Evolutionary conservation across 2,329 filamentous ascomycete genomes (phyloP), one percentile per base, ranked within the genome.

Genomic region (Aspergillus sp.): DNA sequence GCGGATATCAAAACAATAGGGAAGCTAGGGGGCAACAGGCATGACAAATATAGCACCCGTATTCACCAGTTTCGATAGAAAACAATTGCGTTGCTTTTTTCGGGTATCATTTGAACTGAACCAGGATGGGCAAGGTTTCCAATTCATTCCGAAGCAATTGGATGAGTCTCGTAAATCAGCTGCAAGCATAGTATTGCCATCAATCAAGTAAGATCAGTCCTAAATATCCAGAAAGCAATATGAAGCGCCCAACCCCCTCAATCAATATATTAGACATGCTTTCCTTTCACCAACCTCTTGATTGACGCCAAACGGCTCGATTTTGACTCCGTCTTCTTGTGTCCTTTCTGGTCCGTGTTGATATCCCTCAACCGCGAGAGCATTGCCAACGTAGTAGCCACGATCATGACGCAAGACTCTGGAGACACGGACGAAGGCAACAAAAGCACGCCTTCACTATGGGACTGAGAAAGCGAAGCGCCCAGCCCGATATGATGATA

Each of bases 401-500:
- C 40, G 6, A 42, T 13, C 4, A 42, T 17, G 17, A 17, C 40
- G 16, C 19, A n/a, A 13, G 5, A 6, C 13, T 42, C 40, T 4
- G 40, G 19, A 4, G 14, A 16, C 16, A 20, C 10, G 2, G 16
- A 9, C 2, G 25, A 14, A 5, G 45, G 36, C 11, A 52, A 9
- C 6, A 54, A 38, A 17, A 54, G 31, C 2, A 54, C 21, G 5
- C 52, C 52, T 29, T 54, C 44, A 19, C 52, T 50, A 31, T 54
- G 17, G 1, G 47, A 14, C 43, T 36, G n/a, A 3, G 47, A 50
- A 11, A 50, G 13, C 6, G 43, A 38, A 5, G 25, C 47, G 5
- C 45, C 45, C 34, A 53, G 5, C 6, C 51, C 51, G 14, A 53
- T 29, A 21, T 54, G 52, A 16, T 50, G 47, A 25, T 50, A 54